These are phyloP conservation scores for Gonapodya sp. DNA, from an alignment of 192 early-diverging fungal genomes.

Conservation along the genomic window DNA sequence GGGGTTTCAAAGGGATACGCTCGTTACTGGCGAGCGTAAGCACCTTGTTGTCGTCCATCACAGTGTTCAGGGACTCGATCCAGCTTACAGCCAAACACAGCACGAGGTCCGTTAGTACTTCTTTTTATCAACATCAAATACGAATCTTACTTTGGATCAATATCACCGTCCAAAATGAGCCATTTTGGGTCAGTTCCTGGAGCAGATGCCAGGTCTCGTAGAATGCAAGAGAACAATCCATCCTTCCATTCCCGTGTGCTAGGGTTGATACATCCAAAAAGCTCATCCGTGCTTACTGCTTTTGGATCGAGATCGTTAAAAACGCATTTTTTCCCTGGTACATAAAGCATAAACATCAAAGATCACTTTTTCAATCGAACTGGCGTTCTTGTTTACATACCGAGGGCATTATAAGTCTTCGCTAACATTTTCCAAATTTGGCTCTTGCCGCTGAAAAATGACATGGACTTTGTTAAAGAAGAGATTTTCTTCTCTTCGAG, in stretches of 20 bases:
- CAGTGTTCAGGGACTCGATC: constrained; percentile 59
- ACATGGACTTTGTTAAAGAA: not conserved
- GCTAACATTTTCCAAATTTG: constrained; percentile 60
- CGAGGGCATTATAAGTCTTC: constrained; percentile 33
- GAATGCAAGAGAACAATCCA: constrained; percentile 51
- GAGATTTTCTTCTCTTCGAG: not conserved
- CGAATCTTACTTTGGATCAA: constrained; percentile 19
- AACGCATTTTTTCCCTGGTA: constrained; percentile 41
- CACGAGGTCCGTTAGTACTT: not conserved
- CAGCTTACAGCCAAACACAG: constrained; percentile 40
- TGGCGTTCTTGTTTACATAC: not conserved
- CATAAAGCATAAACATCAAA: constrained; percentile 20
- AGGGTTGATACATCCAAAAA: constrained; percentile 59
- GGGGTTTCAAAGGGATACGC: constrained; percentile 53
- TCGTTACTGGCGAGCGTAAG: constrained; percentile 53
- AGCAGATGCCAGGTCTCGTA: constrained; percentile 46
- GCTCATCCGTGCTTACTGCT: constrained; percentile 54
- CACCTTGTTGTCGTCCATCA: constrained; percentile 66
- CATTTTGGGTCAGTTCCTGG: constrained; percentile 52
- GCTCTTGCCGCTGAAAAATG: constrained; percentile 35
- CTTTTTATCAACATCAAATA: constrained; percentile 5
- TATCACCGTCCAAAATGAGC: constrained; percentile 56
- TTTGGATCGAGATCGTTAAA: constrained; percentile 49
- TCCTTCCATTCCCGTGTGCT: constrained; percentile 60
- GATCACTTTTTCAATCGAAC: not conserved